Evolutionary conservation across 2,329 filamentous ascomycete genomes (phyloP).

Genomic region (Colletotrichum camelliae): DNA sequence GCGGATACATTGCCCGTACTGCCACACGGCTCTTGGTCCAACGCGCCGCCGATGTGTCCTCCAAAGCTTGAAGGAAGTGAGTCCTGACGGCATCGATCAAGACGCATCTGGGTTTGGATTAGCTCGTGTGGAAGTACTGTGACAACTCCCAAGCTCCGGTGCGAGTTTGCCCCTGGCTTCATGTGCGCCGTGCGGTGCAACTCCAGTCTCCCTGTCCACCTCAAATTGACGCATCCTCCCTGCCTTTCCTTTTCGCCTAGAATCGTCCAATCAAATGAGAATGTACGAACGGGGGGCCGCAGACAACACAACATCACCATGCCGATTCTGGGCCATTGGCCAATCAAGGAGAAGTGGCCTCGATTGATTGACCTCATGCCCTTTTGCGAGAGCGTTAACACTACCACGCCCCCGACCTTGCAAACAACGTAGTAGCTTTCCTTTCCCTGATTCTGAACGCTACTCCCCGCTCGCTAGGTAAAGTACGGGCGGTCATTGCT

Average conservation of each 20-base stretch:
- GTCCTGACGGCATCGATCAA: neutral
- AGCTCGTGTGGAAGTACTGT: neutral
- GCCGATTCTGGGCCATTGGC: neutral
- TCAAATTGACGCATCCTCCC: neutral
- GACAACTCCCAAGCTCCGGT: neutral
- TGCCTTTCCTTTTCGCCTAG: slow-evolving; percentile 9
- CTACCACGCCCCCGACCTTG: neutral
- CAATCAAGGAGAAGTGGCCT: neutral
- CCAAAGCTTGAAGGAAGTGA: neutral
- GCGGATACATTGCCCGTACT: neutral
- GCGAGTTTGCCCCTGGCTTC: neutral
- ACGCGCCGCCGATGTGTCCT: neutral
- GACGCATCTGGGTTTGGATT: neutral
- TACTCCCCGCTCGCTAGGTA: neutral
- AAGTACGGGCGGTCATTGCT: neutral
- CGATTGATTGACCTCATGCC: slow-evolving; percentile 8
- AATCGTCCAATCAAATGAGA: neutral
- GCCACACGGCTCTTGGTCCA: neutral
- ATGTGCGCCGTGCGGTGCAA: neutral
- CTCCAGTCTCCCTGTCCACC: neutral
- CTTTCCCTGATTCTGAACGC: slow-evolving; percentile 1
- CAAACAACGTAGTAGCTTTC: neutral
- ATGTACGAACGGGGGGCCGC: neutral
- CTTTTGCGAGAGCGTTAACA: neutral
- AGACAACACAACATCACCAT: neutral